A percentile compares a stretch with the other conserved stretches of the same genome.
Evolutionary conservation across 1,284 basidiomycete genomes (phyloP).

Genomic region (Sutorius eximius): DNA sequence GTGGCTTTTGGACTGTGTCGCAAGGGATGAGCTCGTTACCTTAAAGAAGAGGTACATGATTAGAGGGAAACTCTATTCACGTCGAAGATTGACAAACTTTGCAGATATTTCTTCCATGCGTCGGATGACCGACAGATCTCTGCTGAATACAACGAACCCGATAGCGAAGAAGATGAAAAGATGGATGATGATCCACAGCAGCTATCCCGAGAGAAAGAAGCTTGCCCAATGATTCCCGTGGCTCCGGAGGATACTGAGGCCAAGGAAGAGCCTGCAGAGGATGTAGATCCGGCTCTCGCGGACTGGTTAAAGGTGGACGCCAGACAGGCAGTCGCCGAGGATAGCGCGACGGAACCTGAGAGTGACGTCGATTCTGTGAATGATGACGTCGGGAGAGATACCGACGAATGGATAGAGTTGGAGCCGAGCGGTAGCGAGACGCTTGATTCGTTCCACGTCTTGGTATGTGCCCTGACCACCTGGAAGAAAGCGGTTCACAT

Average conservation of each 20-base stretch:
- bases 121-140: conserved; percentile 44
- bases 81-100: background rate
- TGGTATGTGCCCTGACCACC: conserved; percentile 11
- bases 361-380: conserved; percentile 74
- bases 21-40: conserved; percentile 53
- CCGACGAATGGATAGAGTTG: conserved; percentile 34
- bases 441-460: conserved; percentile 27
- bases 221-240: conserved; percentile 21
- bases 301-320: conserved; percentile 65
- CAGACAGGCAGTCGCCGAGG: conserved; percentile 12
- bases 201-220: conserved; percentile 13
- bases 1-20: conserved; percentile 82
- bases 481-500: background rate
- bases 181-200: conserved; percentile 17
- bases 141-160: conserved; percentile 44
- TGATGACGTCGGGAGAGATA: conserved; percentile 47
- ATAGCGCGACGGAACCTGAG: conserved; percentile 47
- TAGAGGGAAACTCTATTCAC: background rate
- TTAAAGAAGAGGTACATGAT: conserved; percentile 62
- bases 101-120: conserved; percentile 76
- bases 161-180: conserved; percentile 34
- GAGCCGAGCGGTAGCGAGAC: conserved; percentile 21
- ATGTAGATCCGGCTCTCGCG: conserved; percentile 47
- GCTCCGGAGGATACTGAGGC: conserved; percentile 21
- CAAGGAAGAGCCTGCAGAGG: conserved; percentile 34